Percentiles rank a stretch among this genome's conserved stretches.
Conservation (phyloP, 441 rosid genomes). For the Sinapis alba region DNA sequence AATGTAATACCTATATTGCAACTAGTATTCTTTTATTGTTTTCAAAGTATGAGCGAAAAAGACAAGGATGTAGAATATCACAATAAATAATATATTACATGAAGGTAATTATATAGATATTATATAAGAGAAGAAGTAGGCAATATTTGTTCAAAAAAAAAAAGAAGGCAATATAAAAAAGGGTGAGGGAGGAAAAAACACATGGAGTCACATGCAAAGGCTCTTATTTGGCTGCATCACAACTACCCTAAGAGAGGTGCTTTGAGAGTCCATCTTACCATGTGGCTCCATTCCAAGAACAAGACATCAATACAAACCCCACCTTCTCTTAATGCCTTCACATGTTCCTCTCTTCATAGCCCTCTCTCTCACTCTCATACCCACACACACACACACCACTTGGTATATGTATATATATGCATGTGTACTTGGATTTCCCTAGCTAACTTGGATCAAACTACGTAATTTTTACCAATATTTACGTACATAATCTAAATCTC, state of each 20-base stretch:
- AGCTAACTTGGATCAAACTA: conserved; percentile 14
- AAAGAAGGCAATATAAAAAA: too few relatives aligned
- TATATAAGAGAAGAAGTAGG: neutral
- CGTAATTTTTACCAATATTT: conserved; percentile 17
- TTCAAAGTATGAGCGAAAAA: neutral
- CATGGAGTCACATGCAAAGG: conserved; percentile 38
- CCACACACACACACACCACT: neutral
- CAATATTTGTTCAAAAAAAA: too few relatives aligned
- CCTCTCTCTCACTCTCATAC: neutral
- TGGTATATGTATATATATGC: neutral
- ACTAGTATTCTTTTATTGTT: neutral
- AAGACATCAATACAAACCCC: conserved; percentile 38
- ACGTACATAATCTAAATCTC: neutral
- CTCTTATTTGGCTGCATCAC: conserved; percentile 36
- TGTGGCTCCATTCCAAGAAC: conserved; percentile 35
- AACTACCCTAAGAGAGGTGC: conserved; percentile 30
- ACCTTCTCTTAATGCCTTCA: conserved; percentile 33
- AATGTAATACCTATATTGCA: neutral
- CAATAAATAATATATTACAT: neutral
- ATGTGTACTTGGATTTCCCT: neutral
- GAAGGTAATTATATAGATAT: neutral
- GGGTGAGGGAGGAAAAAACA: conserved; percentile 29
- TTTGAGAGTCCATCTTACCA: conserved; percentile 33
- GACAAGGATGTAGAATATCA: neutral
- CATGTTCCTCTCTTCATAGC: conserved; percentile 25